Evolutionary conservation across 352 stramenopile species (phyloP), one percentile per base, ranked within the genome.

Genomic region (Phytopythium sindhum): DNA sequence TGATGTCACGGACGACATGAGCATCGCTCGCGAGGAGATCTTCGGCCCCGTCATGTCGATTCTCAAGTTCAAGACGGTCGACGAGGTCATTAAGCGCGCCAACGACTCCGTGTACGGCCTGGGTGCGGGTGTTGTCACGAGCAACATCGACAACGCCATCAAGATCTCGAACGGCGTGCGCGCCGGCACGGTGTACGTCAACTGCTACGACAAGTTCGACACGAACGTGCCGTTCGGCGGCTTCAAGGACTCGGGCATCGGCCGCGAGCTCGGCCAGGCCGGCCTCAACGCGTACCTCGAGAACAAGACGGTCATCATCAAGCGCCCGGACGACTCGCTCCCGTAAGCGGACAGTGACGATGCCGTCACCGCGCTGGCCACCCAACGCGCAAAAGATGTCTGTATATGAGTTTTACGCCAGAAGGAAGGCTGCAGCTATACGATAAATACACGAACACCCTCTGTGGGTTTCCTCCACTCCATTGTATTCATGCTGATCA

Each of bases 131-230:
- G 87, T 98, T 47, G 97, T 91, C 61, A 98, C 93, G 6, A 79
- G 79, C 52, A 91, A 95, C 69, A 52, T 98, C n/a, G 73, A 80
- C 52, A 84, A 92, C 54, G 84, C 83, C 9, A 89, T 97, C 67
- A 82, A 90, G 60, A 88, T 98, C 65, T 85, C 90, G 54, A 88
- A 96, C 61, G 75, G 70, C 10, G 74, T 99, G 10, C 86, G 97
- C 51, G 78, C 81, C 59, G 95, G 96, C 29, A 97, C 97, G 14
- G 89, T 98, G 45, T 97, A 95, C 68, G 84, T 98, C 19, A 99
- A 98, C 80, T 97, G 84, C 73, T 98, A 98, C 77, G 79, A 97
- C 57, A 68, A 96, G 26, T 92, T 96, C 28, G 91, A 97, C 60
- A 67, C 72, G 15, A 82, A 86, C 61, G 90, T 95, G 54, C 81